Percentiles rank a stretch among this genome's conserved stretches.
Evolutionary conservation across 108 stramenopile species (phyloP).

Genomic region (Pseudonitzschia multiseries): DNA sequence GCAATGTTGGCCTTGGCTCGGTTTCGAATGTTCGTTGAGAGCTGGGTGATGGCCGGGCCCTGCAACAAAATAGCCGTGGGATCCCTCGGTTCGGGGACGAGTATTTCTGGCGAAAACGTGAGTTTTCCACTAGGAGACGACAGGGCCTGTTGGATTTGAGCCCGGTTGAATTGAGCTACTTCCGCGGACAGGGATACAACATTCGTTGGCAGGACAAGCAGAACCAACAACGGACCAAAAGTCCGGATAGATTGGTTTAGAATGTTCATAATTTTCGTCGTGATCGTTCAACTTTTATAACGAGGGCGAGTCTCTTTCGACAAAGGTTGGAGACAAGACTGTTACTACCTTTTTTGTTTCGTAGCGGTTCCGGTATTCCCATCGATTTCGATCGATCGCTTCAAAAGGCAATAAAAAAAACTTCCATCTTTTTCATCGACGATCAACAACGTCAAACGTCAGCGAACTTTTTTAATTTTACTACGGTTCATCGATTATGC

Average conservation of each 20-base stretch:
- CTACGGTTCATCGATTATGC: background rate
- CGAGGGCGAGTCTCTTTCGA: too few species aligned
- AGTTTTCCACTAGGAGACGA: constrained; percentile 75
- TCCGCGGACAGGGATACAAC: background rate
- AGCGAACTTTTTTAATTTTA: too few species aligned
- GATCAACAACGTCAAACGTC: background rate
- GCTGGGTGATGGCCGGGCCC: constrained; percentile 55
- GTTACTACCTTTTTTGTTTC: too few species aligned
- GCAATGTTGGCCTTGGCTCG: constrained; percentile 80
- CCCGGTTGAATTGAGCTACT: constrained; percentile 33
- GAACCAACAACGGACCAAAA: background rate
- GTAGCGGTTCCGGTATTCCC: too few species aligned
- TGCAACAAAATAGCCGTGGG: constrained; percentile 76
- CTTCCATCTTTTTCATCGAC: background rate
- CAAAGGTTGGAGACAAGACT: too few species aligned
- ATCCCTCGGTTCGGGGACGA: constrained; percentile 76
- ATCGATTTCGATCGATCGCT: too few species aligned
- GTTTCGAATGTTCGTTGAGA: constrained; percentile 53
- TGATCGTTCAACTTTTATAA: too few species aligned
- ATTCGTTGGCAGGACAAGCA: background rate
- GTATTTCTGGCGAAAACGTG: constrained; percentile 73
- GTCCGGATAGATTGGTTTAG: too few species aligned
- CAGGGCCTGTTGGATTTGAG: constrained; percentile 64
- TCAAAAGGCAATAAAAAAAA: too few species aligned
- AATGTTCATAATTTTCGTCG: too few species aligned